Percentiles rank a stretch among this genome's conserved stretches.
These are phyloP conservation scores for Suillus luteus DNA, from an alignment of 768 basidiomycete species.

Conservation along the genomic window DNA sequence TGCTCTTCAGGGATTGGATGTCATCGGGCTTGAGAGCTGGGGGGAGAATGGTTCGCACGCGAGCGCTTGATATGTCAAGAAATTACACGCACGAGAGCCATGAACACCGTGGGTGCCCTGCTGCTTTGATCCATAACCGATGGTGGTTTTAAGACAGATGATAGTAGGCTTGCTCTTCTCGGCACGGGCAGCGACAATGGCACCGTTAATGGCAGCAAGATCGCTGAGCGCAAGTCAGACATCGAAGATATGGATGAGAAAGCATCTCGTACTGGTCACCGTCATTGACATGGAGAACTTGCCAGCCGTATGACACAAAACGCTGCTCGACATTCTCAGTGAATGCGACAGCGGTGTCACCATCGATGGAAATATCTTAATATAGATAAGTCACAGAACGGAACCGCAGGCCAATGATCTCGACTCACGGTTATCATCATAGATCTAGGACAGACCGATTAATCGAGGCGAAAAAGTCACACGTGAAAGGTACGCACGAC, in stretches of 20 bases:
- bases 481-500: conserved; percentile 56
- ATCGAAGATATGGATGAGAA: neutral
- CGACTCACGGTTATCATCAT: conserved; percentile 90
- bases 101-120: conserved; percentile 95
- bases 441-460: conserved; percentile 54
- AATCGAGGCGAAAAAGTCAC: conserved; percentile 20
- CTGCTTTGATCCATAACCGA: conserved; percentile 91
- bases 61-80: conserved; percentile 5
- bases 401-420: conserved; percentile 3
- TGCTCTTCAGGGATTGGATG: conserved; percentile 77
- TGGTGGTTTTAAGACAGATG: conserved; percentile 84
- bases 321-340: conserved; percentile 91
- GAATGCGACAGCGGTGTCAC: conserved; percentile 88
- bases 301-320: conserved; percentile 92
- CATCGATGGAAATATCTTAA: conserved; percentile 93
- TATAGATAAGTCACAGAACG: conserved; percentile 2
- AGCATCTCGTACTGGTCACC: conserved; percentile 63
- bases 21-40: conserved; percentile 92
- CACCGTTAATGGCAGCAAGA: conserved; percentile 71
- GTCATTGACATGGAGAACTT: conserved; percentile 81
- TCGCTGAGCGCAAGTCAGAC: conserved; percentile 51
- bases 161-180: conserved; percentile 85
- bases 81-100: conserved; percentile 74
- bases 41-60: conserved; percentile 13
- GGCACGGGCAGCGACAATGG: conserved; percentile 75